Base-by-base conservation (phyloP, 2,329 filamentous ascomycete species). In the Coniochaeta prunicola region DNA sequence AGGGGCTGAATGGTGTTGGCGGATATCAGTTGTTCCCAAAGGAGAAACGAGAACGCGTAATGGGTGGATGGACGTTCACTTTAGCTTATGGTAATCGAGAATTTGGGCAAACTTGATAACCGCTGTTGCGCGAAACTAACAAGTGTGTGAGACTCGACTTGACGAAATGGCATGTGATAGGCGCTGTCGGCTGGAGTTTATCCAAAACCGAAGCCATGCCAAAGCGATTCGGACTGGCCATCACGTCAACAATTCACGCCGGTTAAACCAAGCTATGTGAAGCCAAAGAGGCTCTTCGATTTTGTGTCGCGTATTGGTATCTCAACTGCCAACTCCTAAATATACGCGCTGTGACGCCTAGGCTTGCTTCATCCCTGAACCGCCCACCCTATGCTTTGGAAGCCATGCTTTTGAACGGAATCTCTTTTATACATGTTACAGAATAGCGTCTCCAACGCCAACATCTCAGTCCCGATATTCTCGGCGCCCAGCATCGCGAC, bases 401-500 rank as follows among this genome's bases (percentile, higher is more conserved):
- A 50, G 45, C 45, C 30, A 50, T 50, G 45, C 45, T 50, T 40
- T 30, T 26, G 45, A 50, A 28, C 21, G 45, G 42, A 50, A 50
- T 50, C 15, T 50, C 21, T 50, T 50, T 50, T 50, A 26, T 50
- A 50, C 45, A 50, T 50, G 45, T 50, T 50, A 50, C 45, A 50
- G 10, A 17, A 28, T 28, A 28, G 17, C 45, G 15, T 30, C 45
- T 17, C 45, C 45, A 28, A 30, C 45, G 45, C 21, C 45, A 21
- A 50, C 8, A 30, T n/a, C n/a, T n/a, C n/a, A n/a, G n/a, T n/a
- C n/a, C n/a, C n/a, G n/a, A n/a, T n/a, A n/a, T n/a, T n/a, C 24
- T 30, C 45, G 17, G 4, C 28, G 45, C 45, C 26, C 45, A 30
- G 21, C 45, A 30, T 50, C 15, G 45, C 42, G 8, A 10, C 3